Conservation (phyloP, 345 rosid genomes). For the Eucalyptus polybractea region DNA sequence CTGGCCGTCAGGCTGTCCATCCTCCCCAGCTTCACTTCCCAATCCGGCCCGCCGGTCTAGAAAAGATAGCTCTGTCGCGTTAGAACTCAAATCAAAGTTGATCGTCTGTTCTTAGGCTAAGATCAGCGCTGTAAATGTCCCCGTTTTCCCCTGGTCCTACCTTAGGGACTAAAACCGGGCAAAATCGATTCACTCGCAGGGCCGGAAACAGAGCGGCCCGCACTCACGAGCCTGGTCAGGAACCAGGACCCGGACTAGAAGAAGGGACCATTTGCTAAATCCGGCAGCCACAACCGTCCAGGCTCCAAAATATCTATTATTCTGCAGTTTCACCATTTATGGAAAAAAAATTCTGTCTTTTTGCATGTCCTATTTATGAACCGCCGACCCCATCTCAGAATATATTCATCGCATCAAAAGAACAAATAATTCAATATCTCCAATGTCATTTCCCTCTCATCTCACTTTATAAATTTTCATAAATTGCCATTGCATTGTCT, state of each 20-base stretch:
- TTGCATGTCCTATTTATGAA: neutral
- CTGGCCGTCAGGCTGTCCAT: conserved; percentile 71
- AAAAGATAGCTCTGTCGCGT: neutral
- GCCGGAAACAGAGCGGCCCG: neutral
- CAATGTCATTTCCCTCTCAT: neutral
- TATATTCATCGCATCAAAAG: neutral
- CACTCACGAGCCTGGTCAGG: neutral
- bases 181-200: neutral
- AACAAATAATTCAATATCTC: neutral
- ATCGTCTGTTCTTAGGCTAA: neutral
- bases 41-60: conserved; percentile 78
- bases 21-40: conserved; percentile 87
- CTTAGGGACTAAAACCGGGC: neutral
- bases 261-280: neutral
- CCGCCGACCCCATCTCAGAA: neutral
- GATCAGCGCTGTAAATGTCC: neutral
- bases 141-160: neutral
- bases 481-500: neutral
- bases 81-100: neutral
- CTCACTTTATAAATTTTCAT: neutral
- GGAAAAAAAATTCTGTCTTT: neutral
- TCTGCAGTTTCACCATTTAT: neutral
- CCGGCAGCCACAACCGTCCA: neutral
- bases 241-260: neutral
- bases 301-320: neutral